Evolutionary conservation across 2,329 filamentous ascomycete genomes (phyloP).

Genomic region (Alternaria brassicicola): DNA sequence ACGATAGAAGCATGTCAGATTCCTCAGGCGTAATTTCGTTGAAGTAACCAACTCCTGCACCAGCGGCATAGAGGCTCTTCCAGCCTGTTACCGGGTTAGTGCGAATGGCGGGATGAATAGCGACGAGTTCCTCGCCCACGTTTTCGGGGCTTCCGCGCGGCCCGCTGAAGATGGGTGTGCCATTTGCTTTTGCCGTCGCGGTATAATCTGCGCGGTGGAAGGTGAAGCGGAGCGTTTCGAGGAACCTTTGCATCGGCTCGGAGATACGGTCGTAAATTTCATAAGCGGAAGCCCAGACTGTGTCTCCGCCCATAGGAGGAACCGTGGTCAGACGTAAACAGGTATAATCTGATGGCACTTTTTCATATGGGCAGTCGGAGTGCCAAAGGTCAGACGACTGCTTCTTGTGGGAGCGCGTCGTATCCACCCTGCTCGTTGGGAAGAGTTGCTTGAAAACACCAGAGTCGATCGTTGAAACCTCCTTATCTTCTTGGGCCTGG

Average conservation of each 20-base stretch:
- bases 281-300: not conserved
- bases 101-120: not conserved
- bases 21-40: not conserved
- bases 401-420: not conserved
- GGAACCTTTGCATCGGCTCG: not conserved
- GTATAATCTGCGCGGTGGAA: not conserved
- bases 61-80: not conserved
- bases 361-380: not conserved
- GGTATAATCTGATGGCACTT: not conserved
- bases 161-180: not conserved
- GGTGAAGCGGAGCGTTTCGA: not conserved
- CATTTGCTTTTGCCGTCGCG: not conserved
- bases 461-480: not conserved
- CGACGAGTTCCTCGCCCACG: not conserved
- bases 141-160: not conserved
- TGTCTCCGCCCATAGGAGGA: not conserved
- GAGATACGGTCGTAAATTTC: not conserved
- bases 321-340: not conserved
- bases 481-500: not conserved
- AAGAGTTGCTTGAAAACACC: not conserved
- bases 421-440: not conserved
- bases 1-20: not conserved
- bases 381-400: not conserved
- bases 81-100: not conserved
- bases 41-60: not conserved